phyloP scores from a whole-genome alignment of 768 basidiomycete genomes.

The Panaeolus papilionaceus region DNA sequence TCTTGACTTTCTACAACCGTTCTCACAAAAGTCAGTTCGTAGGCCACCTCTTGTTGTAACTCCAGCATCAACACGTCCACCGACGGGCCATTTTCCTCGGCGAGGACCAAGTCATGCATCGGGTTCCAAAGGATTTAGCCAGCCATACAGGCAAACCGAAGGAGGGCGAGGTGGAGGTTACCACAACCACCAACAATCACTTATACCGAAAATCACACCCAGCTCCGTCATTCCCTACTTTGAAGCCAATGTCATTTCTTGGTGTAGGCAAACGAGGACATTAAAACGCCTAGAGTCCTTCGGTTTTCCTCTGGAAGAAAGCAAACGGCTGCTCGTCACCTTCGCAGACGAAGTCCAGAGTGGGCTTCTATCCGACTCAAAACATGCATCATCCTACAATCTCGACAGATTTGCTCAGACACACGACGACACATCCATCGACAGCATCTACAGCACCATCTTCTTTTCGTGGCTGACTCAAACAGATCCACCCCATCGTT shows the following conservation, averaged over 20 bases:
- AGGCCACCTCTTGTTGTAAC: background rate
- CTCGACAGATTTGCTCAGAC: constrained; percentile 50
- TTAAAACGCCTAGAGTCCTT: constrained; percentile 49
- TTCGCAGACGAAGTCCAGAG: constrained; percentile 47
- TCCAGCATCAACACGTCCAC: background rate
- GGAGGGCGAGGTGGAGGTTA: background rate
- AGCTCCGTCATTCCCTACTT: constrained; percentile 36
- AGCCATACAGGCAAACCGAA: background rate
- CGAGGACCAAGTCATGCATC: constrained; percentile 4
- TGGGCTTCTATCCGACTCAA: constrained; percentile 37
- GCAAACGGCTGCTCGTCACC: constrained; percentile 45
- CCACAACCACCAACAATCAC: background rate
- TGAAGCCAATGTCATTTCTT: constrained; percentile 40
- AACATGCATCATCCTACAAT: constrained; percentile 40
- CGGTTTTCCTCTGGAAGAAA: constrained; percentile 51
- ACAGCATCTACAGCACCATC: constrained; percentile 55
- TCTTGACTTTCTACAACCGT: constrained; percentile 1
- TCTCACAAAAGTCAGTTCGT: background rate
- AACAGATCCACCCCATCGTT: constrained; percentile 26
- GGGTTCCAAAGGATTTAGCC: background rate
- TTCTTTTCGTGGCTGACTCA: constrained; percentile 58
- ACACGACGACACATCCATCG: constrained; percentile 37
- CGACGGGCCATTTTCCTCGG: background rate
- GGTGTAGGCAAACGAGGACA: constrained; percentile 42
- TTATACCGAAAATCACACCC: constrained; percentile 9